Base-by-base conservation (phyloP, 345 rosid genomes). In the Salix dunnii region DNA sequence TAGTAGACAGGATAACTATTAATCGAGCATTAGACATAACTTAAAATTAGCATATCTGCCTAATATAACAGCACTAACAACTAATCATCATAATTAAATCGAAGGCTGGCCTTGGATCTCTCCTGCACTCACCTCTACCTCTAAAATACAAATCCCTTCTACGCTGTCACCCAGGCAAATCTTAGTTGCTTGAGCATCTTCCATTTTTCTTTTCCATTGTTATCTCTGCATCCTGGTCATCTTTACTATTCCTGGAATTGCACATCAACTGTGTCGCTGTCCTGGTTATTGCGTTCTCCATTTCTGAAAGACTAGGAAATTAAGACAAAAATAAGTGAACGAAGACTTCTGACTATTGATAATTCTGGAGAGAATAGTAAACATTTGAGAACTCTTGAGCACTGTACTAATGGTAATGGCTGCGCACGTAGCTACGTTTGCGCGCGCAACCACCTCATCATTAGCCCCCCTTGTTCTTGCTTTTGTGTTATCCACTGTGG, bases 351-450 rank as follows among this genome's bases (percentile, higher is more conserved):
- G 43, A 40, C 43, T 8, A 40, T 40, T 9, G 13, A 40, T 40
- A 40, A 40, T 40, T 40, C 43, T 2, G 43, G 43, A 40, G 43
- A 40, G 43, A 40, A 1, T 40, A 40, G 43, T 40, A 10, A 9
- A 40, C 43, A 40, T 40, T 40, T 40, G 43, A 14, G 31, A 10
- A 4, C 12, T 10, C 14, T 64, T 28, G 33, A 28, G 68, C 68
- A 9, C 4, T 25, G 7, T 61, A 14, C 27, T 17, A 30, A 43
- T 53, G 75, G 27, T 48, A 33, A 78, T 78, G 84, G 82, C 76
- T 74, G 81, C 81, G 79, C 79, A 25, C 66, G 76, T 53, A 53
- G 73, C 78, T 8, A 70, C 48, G 71, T 78, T n/a, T 77, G 75
- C 77, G 76, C 74, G 82, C 76, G 65, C 66, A 17, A 43, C 51